Percentiles rank a stretch among this genome's conserved stretches.
These are phyloP conservation scores for Calendula officinalis DNA, from an alignment of 129 eudicot genomes.

Conservation along the genomic window DNA sequence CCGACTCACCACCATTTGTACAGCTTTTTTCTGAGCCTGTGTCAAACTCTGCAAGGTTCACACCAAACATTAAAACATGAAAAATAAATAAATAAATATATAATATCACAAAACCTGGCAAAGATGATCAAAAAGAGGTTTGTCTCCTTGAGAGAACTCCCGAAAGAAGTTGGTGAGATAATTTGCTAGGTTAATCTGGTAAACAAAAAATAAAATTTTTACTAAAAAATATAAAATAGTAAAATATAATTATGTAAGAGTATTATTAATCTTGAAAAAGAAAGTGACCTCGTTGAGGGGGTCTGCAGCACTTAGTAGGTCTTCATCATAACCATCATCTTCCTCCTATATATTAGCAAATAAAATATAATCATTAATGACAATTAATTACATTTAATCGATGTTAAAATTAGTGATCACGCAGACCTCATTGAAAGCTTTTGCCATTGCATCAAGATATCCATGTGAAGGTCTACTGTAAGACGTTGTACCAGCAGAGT, in stretches of 20 bases:
- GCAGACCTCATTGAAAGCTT: slow-evolving; percentile 65
- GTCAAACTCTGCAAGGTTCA: slow-evolving; percentile 60
- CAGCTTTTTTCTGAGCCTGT: slow-evolving; percentile 54
- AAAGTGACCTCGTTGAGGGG: slow-evolving; percentile 84
- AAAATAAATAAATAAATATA: not conserved
- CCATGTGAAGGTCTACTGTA: slow-evolving; percentile 60
- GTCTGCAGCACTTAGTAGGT: slow-evolving; percentile 64
- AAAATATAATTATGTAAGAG: not conserved
- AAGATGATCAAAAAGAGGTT: slow-evolving; percentile 64
- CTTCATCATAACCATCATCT: slow-evolving; percentile 76
- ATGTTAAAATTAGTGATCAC: not conserved
- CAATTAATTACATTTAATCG: not conserved
- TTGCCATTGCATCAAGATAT: slow-evolving; percentile 84
- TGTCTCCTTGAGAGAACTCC: slow-evolving; percentile 67
- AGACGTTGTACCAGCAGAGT: slow-evolving; percentile 43
- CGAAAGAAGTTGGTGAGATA: slow-evolving; percentile 57
- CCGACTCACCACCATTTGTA: slow-evolving; percentile 49
- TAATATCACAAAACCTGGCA: slow-evolving; percentile 55
- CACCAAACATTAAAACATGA: not conserved
- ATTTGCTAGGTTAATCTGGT: slow-evolving; percentile 71
- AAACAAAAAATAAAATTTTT: slow-evolving; percentile 1
- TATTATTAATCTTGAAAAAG: slow-evolving; percentile 11
- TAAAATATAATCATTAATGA: slow-evolving; percentile 15
- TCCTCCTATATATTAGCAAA: slow-evolving; percentile 44
- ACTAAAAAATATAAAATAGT: not conserved